These are phyloP conservation scores for Penicillium pulvis DNA, from an alignment of 495 filamentous ascomycete species.

Conservation along the genomic window DNA sequence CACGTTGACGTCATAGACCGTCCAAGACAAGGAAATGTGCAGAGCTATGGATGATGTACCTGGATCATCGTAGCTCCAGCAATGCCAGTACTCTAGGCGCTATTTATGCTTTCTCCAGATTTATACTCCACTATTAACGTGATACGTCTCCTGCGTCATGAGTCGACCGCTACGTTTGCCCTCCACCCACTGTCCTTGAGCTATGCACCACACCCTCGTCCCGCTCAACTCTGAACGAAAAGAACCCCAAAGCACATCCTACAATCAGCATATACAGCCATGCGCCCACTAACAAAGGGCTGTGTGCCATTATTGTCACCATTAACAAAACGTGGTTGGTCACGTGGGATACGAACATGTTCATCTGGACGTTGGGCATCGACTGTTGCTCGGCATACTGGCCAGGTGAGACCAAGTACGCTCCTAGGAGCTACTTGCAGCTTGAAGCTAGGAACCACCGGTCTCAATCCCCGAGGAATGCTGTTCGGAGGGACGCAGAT, in stretches of 20 bases:
- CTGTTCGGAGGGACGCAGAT: conserved; percentile 11
- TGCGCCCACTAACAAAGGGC: conserved; percentile 17
- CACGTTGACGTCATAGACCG: conserved; percentile 16
- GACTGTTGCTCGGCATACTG: neutral
- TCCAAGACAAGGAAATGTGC: conserved; percentile 4
- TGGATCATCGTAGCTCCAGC: conserved; percentile 17
- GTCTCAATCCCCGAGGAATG: neutral
- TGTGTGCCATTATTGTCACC: conserved; percentile 18
- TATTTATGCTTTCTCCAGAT: neutral
- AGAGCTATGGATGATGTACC: conserved; percentile 11
- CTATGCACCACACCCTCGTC: neutral
- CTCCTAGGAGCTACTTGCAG: neutral
- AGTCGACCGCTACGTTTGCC: conserved; percentile 8
- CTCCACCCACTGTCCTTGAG: neutral
- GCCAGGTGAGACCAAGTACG: neutral
- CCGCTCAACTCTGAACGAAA: neutral
- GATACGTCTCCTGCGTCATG: conserved; percentile 30
- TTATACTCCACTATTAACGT: conserved; percentile 3
- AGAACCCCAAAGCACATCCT: neutral
- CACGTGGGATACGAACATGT: conserved; percentile 1
- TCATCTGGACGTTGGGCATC: neutral
- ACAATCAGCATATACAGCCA: neutral
- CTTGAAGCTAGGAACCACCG: neutral
- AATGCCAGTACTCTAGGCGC: conserved; percentile 8
- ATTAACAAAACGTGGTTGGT: conserved; percentile 5